Evolutionary conservation across 2,329 filamentous ascomycete species (phyloP).

Genomic region (Raffaelea deltoideospora): DNA sequence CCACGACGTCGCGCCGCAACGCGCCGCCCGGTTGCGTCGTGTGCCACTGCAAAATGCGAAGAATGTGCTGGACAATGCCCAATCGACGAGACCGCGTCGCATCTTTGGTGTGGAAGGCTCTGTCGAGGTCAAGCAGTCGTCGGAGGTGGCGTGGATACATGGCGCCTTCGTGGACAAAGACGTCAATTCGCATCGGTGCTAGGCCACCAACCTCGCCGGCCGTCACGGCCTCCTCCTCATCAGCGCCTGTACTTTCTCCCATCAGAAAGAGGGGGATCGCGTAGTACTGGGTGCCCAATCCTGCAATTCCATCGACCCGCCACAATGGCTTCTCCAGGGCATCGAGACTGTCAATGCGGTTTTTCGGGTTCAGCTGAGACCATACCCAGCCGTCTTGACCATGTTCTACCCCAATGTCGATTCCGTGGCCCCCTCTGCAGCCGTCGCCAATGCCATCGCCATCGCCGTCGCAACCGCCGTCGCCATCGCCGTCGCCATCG

Average conservation of each 20-base stretch:
- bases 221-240: background rate
- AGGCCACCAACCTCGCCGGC: conserved; percentile 9
- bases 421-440: conserved; percentile 1
- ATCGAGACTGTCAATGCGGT: conserved; percentile 41
- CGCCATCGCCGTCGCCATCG: background rate
- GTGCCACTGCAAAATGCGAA: conserved; percentile 39
- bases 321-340: conserved; percentile 29
- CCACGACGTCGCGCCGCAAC: conserved; percentile 14
- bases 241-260: background rate
- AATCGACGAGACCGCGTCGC: conserved; percentile 28
- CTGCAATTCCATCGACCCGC: conserved; percentile 43
- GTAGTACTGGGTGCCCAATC: conserved; percentile 42
- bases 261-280: conserved; percentile 37
- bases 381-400: conserved; percentile 24
- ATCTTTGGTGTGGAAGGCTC: conserved; percentile 41
- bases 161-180: conserved; percentile 38
- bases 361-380: conserved; percentile 43
- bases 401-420: background rate
- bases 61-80: conserved; percentile 36
- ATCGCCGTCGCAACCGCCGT: background rate
- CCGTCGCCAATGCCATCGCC: background rate
- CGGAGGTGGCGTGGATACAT: conserved; percentile 21
- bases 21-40: conserved; percentile 18
- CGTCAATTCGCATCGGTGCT: conserved; percentile 39
- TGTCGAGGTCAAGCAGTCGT: conserved; percentile 30